phyloP scores from a whole-genome alignment of 495 filamentous ascomycete genomes.

The Echria macrotheca region DNA sequence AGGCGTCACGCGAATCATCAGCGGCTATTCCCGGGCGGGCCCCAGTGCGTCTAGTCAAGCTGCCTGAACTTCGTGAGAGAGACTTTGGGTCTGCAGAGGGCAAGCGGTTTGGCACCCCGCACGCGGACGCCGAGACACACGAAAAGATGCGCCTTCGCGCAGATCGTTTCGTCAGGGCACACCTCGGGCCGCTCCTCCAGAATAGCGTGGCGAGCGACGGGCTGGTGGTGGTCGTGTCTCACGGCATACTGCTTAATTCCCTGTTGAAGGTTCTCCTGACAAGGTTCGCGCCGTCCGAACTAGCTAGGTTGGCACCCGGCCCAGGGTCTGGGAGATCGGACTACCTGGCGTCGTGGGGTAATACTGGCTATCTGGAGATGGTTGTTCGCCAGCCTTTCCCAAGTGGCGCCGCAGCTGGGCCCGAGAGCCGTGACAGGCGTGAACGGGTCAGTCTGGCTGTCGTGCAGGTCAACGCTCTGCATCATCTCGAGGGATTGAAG shows the following conservation, averaged over 20 bases:
- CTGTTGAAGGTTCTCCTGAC: conserved; percentile 59
- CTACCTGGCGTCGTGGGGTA: conserved; percentile 33
- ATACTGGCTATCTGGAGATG: conserved; percentile 37
- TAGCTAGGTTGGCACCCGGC: conserved; percentile 7
- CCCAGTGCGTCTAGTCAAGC: conserved; percentile 35
- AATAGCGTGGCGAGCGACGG: conserved; percentile 13
- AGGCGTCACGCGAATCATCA: conserved; percentile 21
- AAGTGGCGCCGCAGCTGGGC: conserved; percentile 8
- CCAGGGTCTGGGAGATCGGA: conserved; percentile 7
- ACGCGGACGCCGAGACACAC: conserved; percentile 46
- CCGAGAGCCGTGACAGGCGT: conserved; percentile 7
- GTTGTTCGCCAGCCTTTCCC: too few relatives aligned
- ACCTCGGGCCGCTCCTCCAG: conserved; percentile 53
- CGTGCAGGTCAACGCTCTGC: conserved; percentile 53
- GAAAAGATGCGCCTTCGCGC: conserved; percentile 59
- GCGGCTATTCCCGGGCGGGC: not conserved
- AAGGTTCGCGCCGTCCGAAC: conserved; percentile 17
- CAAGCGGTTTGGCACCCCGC: conserved; percentile 37
- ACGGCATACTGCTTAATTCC: conserved; percentile 70
- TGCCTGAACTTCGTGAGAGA: conserved; percentile 60
- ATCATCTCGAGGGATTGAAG: conserved; percentile 66
- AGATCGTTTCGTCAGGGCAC: conserved; percentile 55
- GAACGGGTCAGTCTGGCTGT: conserved; percentile 32
- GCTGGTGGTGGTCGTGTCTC: conserved; percentile 60
- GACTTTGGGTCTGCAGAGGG: conserved; percentile 70